A percentile compares a stretch with the other conserved stretches of the same genome.
These are phyloP conservation scores for Colletotrichum destructivum DNA, from an alignment of 2,329 filamentous ascomycete species.

Conservation along the genomic window DNA sequence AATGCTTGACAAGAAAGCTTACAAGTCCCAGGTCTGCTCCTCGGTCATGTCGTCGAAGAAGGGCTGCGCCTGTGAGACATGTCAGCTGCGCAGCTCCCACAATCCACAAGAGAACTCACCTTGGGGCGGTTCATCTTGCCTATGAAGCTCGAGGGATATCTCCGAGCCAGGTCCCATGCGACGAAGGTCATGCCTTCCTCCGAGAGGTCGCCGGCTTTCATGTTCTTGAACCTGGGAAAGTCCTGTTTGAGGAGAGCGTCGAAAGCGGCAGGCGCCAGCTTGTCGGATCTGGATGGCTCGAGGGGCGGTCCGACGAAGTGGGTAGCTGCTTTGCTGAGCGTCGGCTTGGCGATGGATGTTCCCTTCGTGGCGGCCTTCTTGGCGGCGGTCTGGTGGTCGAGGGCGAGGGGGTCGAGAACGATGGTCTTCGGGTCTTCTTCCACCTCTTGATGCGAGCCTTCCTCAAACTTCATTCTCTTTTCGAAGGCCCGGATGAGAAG, in stretches of 20 bases:
- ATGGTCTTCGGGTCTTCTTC: conserved; percentile 16
- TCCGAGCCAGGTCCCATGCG: conserved; percentile 67
- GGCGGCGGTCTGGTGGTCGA: conserved; percentile 29
- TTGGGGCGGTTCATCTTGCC: conserved; percentile 65
- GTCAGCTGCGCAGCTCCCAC: conserved; percentile 28
- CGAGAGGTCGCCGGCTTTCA: conserved; percentile 42
- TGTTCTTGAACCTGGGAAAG: conserved; percentile 30
- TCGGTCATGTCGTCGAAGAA: conserved; percentile 75
- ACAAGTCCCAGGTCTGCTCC: conserved; percentile 82
- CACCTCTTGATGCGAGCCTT: background rate
- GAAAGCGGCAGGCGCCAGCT: conserved; percentile 25
- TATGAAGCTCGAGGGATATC: conserved; percentile 74
- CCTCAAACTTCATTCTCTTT: conserved; percentile 15
- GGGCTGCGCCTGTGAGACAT: conserved; percentile 53
- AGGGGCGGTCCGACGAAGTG: conserved; percentile 7
- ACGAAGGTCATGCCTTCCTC: conserved; percentile 57
- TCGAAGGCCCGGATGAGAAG: conserved; percentile 13
- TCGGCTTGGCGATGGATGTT: conserved; percentile 9
- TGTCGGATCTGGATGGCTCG: conserved; percentile 28
- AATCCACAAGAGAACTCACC: conserved; percentile 51
- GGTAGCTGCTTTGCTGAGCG: background rate
- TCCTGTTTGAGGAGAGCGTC: conserved; percentile 23
- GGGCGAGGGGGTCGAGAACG: conserved; percentile 18
- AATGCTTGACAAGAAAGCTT: conserved; percentile 54
- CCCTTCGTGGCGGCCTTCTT: conserved; percentile 18